Percentiles rank a stretch among this genome's conserved stretches.
These are phyloP conservation scores for Echium plantagineum DNA, from an alignment of 257 asterid genomes.

Conservation along the genomic window DNA sequence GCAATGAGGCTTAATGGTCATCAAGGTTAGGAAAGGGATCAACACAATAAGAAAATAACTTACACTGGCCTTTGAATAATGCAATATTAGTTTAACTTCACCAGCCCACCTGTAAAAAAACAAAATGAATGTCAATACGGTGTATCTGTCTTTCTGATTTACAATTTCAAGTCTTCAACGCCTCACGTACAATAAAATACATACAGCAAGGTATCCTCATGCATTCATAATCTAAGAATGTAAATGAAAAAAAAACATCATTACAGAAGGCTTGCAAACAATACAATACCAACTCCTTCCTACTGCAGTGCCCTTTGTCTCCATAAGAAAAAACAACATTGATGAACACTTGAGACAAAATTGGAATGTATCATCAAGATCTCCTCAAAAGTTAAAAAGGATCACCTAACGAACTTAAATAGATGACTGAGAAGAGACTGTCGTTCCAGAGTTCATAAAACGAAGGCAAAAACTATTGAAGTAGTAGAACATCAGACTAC, in stretches of 20 bases:
- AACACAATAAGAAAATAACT: slow-evolving; percentile 15
- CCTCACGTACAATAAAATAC: slow-evolving; percentile 1
- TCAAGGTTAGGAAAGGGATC: no score
- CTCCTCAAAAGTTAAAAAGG: not conserved
- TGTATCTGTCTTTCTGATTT: not conserved
- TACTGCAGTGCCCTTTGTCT: no score
- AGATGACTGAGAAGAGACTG: not conserved
- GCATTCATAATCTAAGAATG: no score
- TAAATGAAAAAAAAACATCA: no score
- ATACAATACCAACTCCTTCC: no score
- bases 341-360: no score
- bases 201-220: not conserved
- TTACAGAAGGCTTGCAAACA: no score
- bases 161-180: no score
- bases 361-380: not conserved
- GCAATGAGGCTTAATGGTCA: no score
- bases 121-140: not conserved
- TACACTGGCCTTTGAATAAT: slow-evolving; percentile 60
- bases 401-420: not conserved
- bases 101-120: slow-evolving; percentile 65
- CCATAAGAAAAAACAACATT: not conserved
- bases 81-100: slow-evolving; percentile 78
- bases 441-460: no score
- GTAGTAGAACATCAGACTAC: not conserved
- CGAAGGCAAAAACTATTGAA: no score